Base-by-base conservation (phyloP, 139 green algal species). In the Yamagishiella unicocca region DNA sequence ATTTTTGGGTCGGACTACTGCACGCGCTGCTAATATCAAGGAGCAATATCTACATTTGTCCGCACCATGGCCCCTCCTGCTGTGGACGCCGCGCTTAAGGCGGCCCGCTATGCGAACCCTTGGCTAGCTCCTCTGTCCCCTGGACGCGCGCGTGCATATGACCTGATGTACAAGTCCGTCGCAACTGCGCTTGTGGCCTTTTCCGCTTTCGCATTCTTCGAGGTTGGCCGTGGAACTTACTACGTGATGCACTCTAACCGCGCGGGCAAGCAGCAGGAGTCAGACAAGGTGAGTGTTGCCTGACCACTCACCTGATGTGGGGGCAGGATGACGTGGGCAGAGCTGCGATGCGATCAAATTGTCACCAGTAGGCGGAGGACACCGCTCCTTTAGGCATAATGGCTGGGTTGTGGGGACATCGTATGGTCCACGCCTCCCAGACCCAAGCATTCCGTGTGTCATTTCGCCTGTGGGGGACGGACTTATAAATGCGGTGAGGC, bases 241-340 rank as follows among this genome's bases (percentile, higher is more conserved):
- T 93, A 87, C 87, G 90, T 93, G 27, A 66, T 91, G 55, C 21
- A 86, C 42, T 85, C 73, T 33, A 83, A 89, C 74, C 53, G 38
- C 62, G 53, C 45, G 21, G 19, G 66, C 31, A 67, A 45, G 10
- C 45, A 71, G 54, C 37, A 73, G 40, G 58, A 84, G 55, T 55
- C 58, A 14, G 76, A 83, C 35, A 35, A 71, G 76, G 76, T 83
- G 31, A 46, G 74, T 35, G 31, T 4, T 35, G 66, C 14, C 43
- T 73, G 64, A 73, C 29, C 64, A 70, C 64, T n/a, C 64, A 24
- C 64, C 10, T 78, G 54, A 54, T 31, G 21, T 40, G 25, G 50
- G 50, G 50, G 14, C 50, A 78, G 70, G 70, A 78, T 78, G 70
- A 78, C 70, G 70, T 78, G 38, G 22, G 40, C 33, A 14, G n/a